Evolutionary conservation across 2,329 filamentous ascomycete species (phyloP).

Genomic region (Trichoderma asperellum): DNA sequence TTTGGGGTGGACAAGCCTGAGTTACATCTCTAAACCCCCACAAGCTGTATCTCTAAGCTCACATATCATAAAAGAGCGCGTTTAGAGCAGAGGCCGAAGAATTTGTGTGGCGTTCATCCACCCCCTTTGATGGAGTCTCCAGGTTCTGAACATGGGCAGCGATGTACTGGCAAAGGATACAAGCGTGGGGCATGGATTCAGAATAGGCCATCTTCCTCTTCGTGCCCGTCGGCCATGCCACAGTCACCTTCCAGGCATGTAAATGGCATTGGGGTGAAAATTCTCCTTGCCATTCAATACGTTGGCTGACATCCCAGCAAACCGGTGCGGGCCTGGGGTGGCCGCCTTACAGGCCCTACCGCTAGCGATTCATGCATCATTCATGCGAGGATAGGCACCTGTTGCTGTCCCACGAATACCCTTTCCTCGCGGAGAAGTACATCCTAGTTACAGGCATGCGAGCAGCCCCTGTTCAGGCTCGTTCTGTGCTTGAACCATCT

Average conservation of each 20-base stretch:
- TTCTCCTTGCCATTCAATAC: neutral
- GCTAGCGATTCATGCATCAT: neutral
- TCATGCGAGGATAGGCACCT: neutral
- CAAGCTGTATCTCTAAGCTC: neutral
- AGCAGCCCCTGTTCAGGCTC: neutral
- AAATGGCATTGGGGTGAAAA: neutral
- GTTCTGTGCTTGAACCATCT: neutral
- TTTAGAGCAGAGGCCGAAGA: neutral
- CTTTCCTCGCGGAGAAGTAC: neutral
- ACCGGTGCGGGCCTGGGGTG: slow-evolving; percentile 13
- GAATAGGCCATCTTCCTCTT: neutral
- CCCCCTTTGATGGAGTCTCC: neutral
- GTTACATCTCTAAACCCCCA: neutral
- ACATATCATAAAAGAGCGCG: neutral
- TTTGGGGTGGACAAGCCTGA: neutral
- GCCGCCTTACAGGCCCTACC: neutral
- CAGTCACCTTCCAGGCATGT: neutral
- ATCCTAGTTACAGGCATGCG: too few species aligned
- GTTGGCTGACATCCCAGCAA: neutral
- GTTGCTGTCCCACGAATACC: neutral
- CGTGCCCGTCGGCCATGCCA: neutral
- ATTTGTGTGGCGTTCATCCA: neutral
- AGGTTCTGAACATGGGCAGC: neutral
- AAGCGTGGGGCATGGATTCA: neutral
- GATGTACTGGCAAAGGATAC: neutral